Conservation (phyloP, 139 green algal species). For the Limnomonas spitsbergensis region DNA sequence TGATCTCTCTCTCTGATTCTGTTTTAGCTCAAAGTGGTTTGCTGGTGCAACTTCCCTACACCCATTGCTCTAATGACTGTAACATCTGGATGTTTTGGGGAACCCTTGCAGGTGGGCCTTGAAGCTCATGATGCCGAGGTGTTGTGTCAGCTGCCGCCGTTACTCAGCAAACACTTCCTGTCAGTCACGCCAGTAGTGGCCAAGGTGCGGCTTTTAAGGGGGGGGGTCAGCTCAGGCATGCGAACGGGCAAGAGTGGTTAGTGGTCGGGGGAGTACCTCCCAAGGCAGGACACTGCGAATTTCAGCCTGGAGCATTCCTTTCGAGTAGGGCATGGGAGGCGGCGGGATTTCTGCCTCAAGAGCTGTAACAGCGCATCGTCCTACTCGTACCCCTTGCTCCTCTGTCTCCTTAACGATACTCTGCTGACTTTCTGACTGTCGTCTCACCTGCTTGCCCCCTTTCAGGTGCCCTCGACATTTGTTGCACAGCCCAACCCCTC, state of each 20-base stretch:
- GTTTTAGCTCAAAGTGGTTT: no score
- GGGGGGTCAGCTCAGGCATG: background rate
- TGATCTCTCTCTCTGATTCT: background rate
- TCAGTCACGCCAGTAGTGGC: constrained; percentile 71
- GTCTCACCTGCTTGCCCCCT: no score
- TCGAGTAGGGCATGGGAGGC: background rate
- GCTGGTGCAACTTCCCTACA: no score
- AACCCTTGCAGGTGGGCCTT: background rate
- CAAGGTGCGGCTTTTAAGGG: constrained; percentile 20
- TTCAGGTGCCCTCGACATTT: background rate
- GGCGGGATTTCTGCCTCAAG: background rate
- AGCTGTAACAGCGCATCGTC: background rate
- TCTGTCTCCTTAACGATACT: background rate
- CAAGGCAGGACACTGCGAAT: background rate
- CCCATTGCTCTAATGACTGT: no score
- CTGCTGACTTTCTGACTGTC: no score
- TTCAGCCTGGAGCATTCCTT: background rate
- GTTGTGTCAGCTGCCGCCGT: constrained; percentile 50
- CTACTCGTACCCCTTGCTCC: background rate
- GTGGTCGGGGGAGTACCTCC: background rate
- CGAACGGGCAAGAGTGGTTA: background rate
- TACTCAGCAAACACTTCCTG: constrained; percentile 68
- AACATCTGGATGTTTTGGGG: background rate
- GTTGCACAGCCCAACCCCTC: background rate
- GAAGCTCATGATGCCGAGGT: constrained; percentile 20